phyloP scores from a whole-genome alignment of 2,329 filamentous ascomycete genomes.

The Madurella mycetomatis region DNA sequence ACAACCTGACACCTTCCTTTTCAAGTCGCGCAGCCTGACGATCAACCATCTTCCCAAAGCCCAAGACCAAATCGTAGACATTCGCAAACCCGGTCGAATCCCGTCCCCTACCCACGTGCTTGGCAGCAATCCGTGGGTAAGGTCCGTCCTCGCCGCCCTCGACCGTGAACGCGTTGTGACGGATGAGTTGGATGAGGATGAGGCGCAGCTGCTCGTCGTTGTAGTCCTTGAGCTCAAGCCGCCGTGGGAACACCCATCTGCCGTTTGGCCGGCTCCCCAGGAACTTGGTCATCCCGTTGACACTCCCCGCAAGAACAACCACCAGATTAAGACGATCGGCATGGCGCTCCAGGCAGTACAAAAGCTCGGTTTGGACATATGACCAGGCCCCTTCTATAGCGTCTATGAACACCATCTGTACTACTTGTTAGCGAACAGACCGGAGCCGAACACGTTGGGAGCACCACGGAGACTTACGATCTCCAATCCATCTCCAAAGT shows the following conservation, averaged over 20 bases:
- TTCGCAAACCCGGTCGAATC: slow-evolving; percentile 8
- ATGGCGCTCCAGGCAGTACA: slow-evolving; percentile 2
- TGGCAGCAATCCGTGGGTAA: slow-evolving; percentile 5
- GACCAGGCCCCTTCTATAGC: slow-evolving; percentile 2
- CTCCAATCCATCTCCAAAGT: too few species aligned
- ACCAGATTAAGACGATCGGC: slow-evolving; percentile 4
- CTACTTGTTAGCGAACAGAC: too few species aligned
- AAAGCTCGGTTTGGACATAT: not conserved
- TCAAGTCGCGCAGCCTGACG: slow-evolving; percentile 6
- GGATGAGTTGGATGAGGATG: slow-evolving; percentile 7
- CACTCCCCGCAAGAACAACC: slow-evolving; percentile 4
- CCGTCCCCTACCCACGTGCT: not conserved
- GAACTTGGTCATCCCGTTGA: not conserved
- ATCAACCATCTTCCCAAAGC: slow-evolving; percentile 10
- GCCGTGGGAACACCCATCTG: slow-evolving; percentile 7
- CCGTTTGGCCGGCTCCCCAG: slow-evolving; percentile 1
- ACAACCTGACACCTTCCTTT: slow-evolving; percentile 16
- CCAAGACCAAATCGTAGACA: slow-evolving; percentile 8
- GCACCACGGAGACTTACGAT: too few species aligned
- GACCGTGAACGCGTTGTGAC: slow-evolving; percentile 4
- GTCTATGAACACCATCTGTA: slow-evolving; percentile 2
- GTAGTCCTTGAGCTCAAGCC: slow-evolving; percentile 8
- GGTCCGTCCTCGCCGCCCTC: slow-evolving; percentile 8
- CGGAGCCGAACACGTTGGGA: too few species aligned
- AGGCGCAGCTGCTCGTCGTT: slow-evolving; percentile 9